Evolutionary conservation across 108 stramenopile genomes (phyloP).

Genomic region (Cyclotella choctawhatcheeana): DNA sequence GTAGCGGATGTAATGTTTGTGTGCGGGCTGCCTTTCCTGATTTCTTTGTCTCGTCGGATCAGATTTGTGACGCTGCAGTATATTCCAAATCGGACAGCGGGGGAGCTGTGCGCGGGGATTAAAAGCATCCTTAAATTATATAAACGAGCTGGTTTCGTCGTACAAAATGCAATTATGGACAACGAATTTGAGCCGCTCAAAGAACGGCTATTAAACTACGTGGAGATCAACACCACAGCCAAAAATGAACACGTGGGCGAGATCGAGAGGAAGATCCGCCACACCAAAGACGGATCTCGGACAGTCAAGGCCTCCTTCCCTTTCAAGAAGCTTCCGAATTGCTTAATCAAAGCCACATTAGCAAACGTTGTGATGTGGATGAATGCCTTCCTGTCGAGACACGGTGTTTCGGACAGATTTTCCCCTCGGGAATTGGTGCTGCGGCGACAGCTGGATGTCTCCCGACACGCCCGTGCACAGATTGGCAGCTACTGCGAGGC

Average conservation of each 20-base stretch:
- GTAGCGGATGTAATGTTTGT: slow-evolving; percentile 4
- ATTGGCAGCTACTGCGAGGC: slow-evolving; percentile 4
- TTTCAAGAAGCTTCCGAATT: slow-evolving; percentile 7
- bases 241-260: slow-evolving; percentile 9
- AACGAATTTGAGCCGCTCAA: slow-evolving; percentile 24
- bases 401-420: slow-evolving; percentile 16
- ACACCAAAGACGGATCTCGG: background rate
- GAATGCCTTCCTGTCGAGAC: slow-evolving; percentile 23
- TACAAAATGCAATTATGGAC: slow-evolving; percentile 14
- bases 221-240: slow-evolving; percentile 8
- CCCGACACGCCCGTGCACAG: background rate
- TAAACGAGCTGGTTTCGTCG: slow-evolving; percentile 41
- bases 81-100: slow-evolving; percentile 9
- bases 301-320: background rate
- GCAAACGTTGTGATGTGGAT: slow-evolving; percentile 10
- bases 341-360: background rate
- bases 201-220: background rate
- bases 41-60: background rate
- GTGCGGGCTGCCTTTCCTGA: background rate
- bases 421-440: slow-evolving; percentile 19
- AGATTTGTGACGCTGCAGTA: slow-evolving; percentile 19
- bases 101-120: slow-evolving; percentile 7
- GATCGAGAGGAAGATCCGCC: slow-evolving; percentile 18
- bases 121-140: slow-evolving; percentile 31
- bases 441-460: slow-evolving; percentile 3